These are phyloP conservation scores for Spathaspora hagerdaliae DNA, from an alignment of 805 yeast genomes.

Conservation along the genomic window DNA sequence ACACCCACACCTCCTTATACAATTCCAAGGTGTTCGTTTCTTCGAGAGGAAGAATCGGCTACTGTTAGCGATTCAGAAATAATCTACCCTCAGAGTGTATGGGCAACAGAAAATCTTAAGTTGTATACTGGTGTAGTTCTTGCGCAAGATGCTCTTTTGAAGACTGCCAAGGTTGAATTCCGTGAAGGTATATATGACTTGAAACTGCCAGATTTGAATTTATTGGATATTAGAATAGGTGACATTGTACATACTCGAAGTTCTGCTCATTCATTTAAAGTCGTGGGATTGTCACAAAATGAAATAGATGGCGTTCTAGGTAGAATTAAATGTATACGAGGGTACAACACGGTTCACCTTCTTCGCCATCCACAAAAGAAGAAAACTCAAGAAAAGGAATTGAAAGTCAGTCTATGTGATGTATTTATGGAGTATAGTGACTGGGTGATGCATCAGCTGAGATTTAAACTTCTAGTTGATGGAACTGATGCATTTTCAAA, in stretches of 20 bases:
- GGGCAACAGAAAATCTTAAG: conserved; percentile 46
- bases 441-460: conserved; percentile 36
- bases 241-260: conserved; percentile 42
- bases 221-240: conserved; percentile 55
- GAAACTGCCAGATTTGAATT: conserved; percentile 34
- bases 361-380: conserved; percentile 13
- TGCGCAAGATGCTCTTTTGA: conserved; percentile 14
- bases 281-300: conserved; percentile 39
- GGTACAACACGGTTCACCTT: conserved; percentile 49
- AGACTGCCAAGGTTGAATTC: conserved; percentile 33
- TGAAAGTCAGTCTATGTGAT: conserved; percentile 23
- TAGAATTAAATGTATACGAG: conserved; percentile 53
- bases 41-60: conserved; percentile 12
- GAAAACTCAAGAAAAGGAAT: conserved; percentile 12
- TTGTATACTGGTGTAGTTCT: conserved; percentile 48
- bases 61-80: conserved; percentile 11
- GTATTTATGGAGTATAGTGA: conserved; percentile 37
- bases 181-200: conserved; percentile 33
- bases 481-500: conserved; percentile 14
- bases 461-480: conserved; percentile 17
- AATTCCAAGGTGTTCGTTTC: neutral
- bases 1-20: neutral
- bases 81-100: conserved; percentile 34
- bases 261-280: conserved; percentile 27
- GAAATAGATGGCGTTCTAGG: neutral